Percentiles rank a stretch among this genome's conserved stretches.
Evolutionary conservation across 2,329 filamentous ascomycete genomes (phyloP).

Genomic region (Geosmithia flava): DNA sequence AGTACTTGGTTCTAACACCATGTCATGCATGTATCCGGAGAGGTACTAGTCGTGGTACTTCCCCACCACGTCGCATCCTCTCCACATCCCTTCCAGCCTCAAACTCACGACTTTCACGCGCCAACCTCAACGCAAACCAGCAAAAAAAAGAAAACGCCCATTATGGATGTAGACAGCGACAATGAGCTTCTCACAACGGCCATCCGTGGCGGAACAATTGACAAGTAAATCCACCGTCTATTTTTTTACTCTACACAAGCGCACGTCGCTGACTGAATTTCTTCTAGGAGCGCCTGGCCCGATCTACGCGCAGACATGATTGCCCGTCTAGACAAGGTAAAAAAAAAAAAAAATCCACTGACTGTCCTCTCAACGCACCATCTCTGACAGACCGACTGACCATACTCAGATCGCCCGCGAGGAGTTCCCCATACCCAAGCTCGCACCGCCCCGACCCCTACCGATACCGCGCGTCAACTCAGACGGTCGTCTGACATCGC

Average conservation of each 20-base stretch:
- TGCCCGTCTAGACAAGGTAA: slow-evolving; percentile 52
- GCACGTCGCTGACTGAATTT: slow-evolving; percentile 4
- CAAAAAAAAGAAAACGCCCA: background rate
- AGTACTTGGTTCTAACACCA: no score
- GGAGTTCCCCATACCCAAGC: slow-evolving; percentile 61
- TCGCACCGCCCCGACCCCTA: slow-evolving; percentile 31
- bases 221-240: slow-evolving; percentile 32
- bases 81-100: background rate
- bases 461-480: slow-evolving; percentile 21
- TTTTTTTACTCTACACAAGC: background rate
- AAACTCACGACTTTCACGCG: background rate
- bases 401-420: slow-evolving; percentile 54
- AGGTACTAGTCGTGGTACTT: no score
- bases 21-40: no score
- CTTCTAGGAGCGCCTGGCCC: slow-evolving; percentile 55
- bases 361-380: background rate
- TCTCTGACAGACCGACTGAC: slow-evolving; percentile 1
- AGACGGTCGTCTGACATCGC: slow-evolving; percentile 25
- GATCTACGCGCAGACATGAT: slow-evolving; percentile 52
- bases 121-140: background rate
- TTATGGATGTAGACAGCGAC: slow-evolving; percentile 44
- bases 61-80: no score
- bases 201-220: slow-evolving; percentile 38
- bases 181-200: slow-evolving; percentile 34
- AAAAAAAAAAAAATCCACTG: slow-evolving; percentile 1